phyloP scores from a whole-genome alignment of 2,329 filamentous ascomycete genomes.

The Penicillium sp. region DNA sequence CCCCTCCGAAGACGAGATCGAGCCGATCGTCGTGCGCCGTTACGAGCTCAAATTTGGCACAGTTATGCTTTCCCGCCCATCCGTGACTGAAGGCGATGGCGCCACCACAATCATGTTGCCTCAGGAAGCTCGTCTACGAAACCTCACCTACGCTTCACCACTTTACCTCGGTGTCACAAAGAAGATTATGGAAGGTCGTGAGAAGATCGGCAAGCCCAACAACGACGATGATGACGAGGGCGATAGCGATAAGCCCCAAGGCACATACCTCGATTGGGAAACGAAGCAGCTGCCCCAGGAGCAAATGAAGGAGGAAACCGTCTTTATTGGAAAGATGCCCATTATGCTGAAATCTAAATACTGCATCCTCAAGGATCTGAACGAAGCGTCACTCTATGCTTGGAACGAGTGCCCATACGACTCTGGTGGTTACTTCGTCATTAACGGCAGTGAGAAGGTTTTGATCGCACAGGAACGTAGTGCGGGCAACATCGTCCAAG shows the following conservation, averaged over 20 bases:
- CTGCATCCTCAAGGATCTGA: constrained; percentile 80
- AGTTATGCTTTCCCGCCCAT: constrained; percentile 82
- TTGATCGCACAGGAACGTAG: constrained; percentile 96
- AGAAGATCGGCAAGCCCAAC: constrained; percentile 67
- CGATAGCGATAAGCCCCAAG: constrained; percentile 46
- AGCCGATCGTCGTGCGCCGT: constrained; percentile 79
- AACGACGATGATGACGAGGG: constrained; percentile 53
- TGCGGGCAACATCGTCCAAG: constrained; percentile 97
- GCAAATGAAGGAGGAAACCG: constrained; percentile 64
- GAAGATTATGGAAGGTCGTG: constrained; percentile 77
- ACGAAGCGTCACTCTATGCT: constrained; percentile 81
- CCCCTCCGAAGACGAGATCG: constrained; percentile 69
- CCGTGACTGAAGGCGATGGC: constrained; percentile 90
- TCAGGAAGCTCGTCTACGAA: constrained; percentile 92
- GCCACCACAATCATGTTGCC: constrained; percentile 81
- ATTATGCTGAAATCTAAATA: constrained; percentile 98
- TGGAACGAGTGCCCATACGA: constrained; percentile 98
- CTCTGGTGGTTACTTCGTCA: constrained; percentile 97
- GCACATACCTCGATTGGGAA: constrained; percentile 49
- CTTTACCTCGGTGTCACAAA: constrained; percentile 87
- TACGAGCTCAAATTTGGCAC: constrained; percentile 95
- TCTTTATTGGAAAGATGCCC: constrained; percentile 93
- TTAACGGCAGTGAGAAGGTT: constrained; percentile 98
- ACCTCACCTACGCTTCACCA: constrained; percentile 90
- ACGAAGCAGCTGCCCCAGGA: constrained; percentile 45